Base-by-base conservation (phyloP, 805 yeast species). In the Saturnispora mendoncae region DNA sequence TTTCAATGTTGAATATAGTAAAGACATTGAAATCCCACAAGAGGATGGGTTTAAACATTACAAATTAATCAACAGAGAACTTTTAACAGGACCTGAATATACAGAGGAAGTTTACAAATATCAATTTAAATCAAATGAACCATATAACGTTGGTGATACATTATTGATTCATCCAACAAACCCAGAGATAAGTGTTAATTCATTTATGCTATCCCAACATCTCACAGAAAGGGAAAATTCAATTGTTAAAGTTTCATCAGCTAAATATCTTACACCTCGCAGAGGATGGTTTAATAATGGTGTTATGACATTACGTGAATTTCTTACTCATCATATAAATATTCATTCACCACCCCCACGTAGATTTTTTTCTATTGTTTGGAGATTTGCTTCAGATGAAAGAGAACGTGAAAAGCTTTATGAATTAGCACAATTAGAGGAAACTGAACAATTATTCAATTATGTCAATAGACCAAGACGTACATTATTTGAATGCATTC, bases 391-490 rank as follows among this genome's bases (percentile, higher is more conserved):
- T 5, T 65, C 69, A 15, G 92, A 83, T 43, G 74, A 72, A 42
- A 67, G 90, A 43, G 97, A 90, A 52, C 64, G 67, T 27, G 92
- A 79, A 38, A 84, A 85, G 52, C 66, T 92, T 35, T 63, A 64
- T 38, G 96, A 92, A 51, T 84, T 92, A 51, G 74, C 82, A 8
- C 64, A 72, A 8, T 68, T 78, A 38, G 80, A 80, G 33, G 86
- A 84, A 38, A 72, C 81, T 39, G 87, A 90, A 55, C 95, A 84
- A 41, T 61, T 88, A 34, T 90, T 78, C 57, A 80, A 90, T 58
- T 92, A 92, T 59, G 94, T 94, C n/a, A 84, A 86, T 55, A 66
- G 97, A 45, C 97, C 97, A 4, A 70, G 96, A 48, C 61, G 99
- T 49, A 86, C 95, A 38, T 72, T 88, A 4, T 55, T 87, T 18